Evolutionary conservation across 2,329 filamentous ascomycete species (phyloP), one percentile per base, ranked within the genome.

Genomic region (Beauveria varroae): DNA sequence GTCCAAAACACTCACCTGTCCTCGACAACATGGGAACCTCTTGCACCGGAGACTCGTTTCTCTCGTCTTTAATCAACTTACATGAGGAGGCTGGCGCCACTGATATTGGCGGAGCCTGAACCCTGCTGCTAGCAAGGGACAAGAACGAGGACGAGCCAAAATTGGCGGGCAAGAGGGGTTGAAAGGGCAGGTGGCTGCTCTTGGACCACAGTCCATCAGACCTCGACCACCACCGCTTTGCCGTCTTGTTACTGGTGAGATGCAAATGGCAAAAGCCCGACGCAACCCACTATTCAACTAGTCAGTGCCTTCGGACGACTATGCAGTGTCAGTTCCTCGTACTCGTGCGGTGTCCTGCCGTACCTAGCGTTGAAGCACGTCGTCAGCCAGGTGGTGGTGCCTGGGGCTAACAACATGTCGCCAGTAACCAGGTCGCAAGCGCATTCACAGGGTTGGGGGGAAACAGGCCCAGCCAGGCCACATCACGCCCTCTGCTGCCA

Each of bases 261-360:
- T 50, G 46, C 18, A 51, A 46, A 57, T 57, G 30, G 46, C 56
- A 49, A 47, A 49, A 40, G 28, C 44, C 47, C n/a, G 56, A 30
- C 37, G 22, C 34, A 50, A 47, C 56, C 56, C 34, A 18, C 34
- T 37, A 16, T 14, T 37, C 4, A 10, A 55, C 56, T 58, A 58
- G 56, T 58, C 56, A 43, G 56, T 37, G 56, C 56, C 56, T 58
- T 58, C 46, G 34, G 46, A 58, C 56, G 56, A 51, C 56, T 24
- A 58, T 47, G 34, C 34, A 37, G 37, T 58, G 56, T 34, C 54
- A 22, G 43, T 55, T 37, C n/a, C 22, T 58, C 6, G 56, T 51
- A 20, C 34, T 58, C 34, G 22, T 18, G 30, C 34, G 34, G 34
- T 10, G 34, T 37, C 34, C 34, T 37, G 34, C 34, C 34, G 12